These are phyloP conservation scores for Triticum timopheevii DNA, from an alignment of 176 grass and related monocot genomes.

Conservation along the genomic window DNA sequence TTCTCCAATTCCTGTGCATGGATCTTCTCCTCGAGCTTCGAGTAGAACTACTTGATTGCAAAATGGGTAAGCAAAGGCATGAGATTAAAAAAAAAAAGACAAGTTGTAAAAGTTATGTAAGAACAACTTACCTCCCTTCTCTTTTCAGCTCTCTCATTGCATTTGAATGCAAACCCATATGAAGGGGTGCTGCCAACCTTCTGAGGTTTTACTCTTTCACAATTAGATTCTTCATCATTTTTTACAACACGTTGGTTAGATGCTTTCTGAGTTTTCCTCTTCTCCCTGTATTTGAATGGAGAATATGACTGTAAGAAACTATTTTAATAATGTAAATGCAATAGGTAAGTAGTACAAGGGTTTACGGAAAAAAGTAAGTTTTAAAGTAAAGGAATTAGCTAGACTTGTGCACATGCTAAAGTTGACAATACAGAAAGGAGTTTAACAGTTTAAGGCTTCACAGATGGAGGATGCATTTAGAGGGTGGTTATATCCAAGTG, in stretches of 20 bases:
- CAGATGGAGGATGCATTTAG: background rate
- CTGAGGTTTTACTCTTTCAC: conserved; percentile 38
- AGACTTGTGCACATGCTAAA: background rate
- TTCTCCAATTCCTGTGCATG: conserved; percentile 67
- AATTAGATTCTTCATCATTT: conserved; percentile 45
- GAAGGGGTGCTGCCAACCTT: conserved; percentile 43
- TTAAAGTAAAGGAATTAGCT: background rate
- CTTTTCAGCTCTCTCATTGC: conserved; percentile 71
- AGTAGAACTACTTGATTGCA: conserved; percentile 54
- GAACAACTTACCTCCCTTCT: conserved; percentile 54
- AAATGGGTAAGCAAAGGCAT: conserved; percentile 34
- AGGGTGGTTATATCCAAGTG: background rate
- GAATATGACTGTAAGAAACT: background rate
- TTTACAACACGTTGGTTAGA: conserved; percentile 28
- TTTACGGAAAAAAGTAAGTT: background rate
- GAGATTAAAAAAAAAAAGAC: background rate
- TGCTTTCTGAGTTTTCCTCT: conserved; percentile 46
- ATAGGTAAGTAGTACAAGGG: conserved; percentile 2
- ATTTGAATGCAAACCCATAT: conserved; percentile 70
- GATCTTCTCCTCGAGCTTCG: conserved; percentile 66
- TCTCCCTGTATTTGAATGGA: conserved; percentile 43
- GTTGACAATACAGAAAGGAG: background rate
- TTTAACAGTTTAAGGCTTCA: background rate
- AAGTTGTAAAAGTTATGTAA: conserved; percentile 11
- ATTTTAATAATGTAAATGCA: background rate